Evolutionary conservation across 2,329 filamentous ascomycete genomes (phyloP), one percentile per base, ranked within the genome.

Genomic region (Sporothrix protearum): DNA sequence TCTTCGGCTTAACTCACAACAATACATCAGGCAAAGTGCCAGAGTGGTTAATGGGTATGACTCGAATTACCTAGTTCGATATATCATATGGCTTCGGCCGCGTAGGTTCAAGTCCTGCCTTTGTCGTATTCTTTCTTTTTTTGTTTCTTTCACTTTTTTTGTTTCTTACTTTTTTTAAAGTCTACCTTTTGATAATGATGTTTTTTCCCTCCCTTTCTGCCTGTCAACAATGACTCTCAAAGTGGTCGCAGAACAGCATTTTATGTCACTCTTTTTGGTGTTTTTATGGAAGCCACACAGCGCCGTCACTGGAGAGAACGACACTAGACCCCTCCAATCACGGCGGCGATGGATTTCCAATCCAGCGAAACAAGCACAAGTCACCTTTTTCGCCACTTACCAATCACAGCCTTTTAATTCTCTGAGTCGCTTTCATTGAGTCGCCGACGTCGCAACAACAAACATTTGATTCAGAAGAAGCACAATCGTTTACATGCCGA

Each of bases 321-420:
- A 25, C 61, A 47, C 22, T 49, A 47, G 6, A 19, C 57, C 61
- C 42, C 63, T 66, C 63, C 63, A 66, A 66, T 66, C 63, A 66
- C 42, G 33, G 22, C 42, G 42, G 30, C 45, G 25, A 67, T 33
- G 42, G 67, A 74, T 74, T 73, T 73, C 70, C 72, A 73, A 73
- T 70, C 73, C 72, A 39, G 68, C 25, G 36, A 47, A 42, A 25
- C 45, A 59, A 71, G 61, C 63, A 69, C 72, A 67, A 39, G 16
- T 51, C 59, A 30, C 55, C 42, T 69, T 39, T 71, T 70, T 75
- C 36, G 74, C 73, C 72, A 73, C 73, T 74, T 69, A 71, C 72
- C 66, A 74, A 72, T 71, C 72, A 70, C 22, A 33, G 19, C 16
- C 16, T 19, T 28, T 61, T 61, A 28, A 10, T 53, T 61, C 69